Conservation (phyloP, 768 basidiomycete species). For the Mycena metata region DNA sequence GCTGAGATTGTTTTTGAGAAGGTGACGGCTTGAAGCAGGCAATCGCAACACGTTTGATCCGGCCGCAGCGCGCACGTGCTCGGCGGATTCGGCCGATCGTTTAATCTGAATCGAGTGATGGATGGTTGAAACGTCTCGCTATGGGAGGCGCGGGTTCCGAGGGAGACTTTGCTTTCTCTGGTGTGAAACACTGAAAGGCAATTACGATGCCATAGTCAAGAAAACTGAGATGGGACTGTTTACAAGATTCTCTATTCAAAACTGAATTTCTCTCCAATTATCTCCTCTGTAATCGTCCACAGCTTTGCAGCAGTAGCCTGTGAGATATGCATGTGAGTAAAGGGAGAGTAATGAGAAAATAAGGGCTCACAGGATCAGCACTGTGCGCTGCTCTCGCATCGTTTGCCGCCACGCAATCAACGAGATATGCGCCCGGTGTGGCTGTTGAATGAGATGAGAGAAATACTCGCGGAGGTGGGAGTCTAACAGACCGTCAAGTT, state of each 20-base stretch:
- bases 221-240: too few species aligned
- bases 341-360: background rate
- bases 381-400: background rate
- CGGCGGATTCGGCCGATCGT: too few species aligned
- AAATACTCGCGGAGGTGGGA: background rate
- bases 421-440: constrained; percentile 23
- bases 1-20: too few species aligned
- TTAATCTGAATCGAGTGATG: too few species aligned
- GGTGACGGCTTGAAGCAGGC: too few species aligned
- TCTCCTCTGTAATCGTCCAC: constrained; percentile 18
- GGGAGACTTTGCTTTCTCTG: too few species aligned
- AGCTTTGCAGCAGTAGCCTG: constrained; percentile 22
- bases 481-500: constrained; percentile 13
- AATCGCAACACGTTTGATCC: too few species aligned
- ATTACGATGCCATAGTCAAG: too few species aligned
- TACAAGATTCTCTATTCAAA: background rate
- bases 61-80: too few species aligned
- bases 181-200: too few species aligned
- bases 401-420: constrained; percentile 6
- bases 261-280: constrained; percentile 22
- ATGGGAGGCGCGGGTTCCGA: too few species aligned
- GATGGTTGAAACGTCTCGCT: too few species aligned
- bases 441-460: background rate
- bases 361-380: constrained; percentile 11
- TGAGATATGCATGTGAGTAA: background rate